These are phyloP conservation scores for Epichloe uncinata DNA, from an alignment of 2,329 filamentous ascomycete genomes.

Conservation along the genomic window DNA sequence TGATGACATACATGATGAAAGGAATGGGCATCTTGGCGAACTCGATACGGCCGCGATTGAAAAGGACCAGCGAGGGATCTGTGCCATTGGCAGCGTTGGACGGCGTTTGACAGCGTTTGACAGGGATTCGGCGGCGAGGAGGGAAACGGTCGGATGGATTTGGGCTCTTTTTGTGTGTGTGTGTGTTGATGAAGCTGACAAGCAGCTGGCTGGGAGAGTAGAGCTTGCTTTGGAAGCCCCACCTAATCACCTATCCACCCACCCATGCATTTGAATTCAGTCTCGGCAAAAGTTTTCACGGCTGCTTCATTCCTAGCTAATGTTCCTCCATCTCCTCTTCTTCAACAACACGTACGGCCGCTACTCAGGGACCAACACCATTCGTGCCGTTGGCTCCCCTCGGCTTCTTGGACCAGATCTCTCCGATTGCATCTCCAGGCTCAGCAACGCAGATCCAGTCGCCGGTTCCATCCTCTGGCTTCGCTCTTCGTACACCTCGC, in stretches of 20 bases:
- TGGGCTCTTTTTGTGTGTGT: no score
- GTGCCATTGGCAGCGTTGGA: neutral
- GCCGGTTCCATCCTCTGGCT: constrained; percentile 50
- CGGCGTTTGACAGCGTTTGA: neutral
- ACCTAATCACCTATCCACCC: no score
- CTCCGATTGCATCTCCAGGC: constrained; percentile 53
- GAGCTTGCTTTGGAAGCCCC: no score
- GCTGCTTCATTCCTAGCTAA: no score
- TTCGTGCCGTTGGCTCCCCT: neutral
- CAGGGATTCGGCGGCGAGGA: no score
- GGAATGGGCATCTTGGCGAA: constrained; percentile 35
- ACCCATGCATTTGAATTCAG: no score
- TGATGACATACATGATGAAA: constrained; percentile 32
- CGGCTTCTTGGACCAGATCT: constrained; percentile 42
- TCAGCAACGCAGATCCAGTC: constrained; percentile 56
- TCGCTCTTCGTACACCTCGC: constrained; percentile 49
- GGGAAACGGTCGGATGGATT: no score
- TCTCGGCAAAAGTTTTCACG: no score
- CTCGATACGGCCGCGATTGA: neutral
- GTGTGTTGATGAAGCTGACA: no score
- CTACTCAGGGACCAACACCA: neutral
- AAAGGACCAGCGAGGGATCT: neutral
- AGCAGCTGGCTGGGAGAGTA: no score
- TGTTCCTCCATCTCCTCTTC: no score
- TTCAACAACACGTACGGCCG: no score